Conservation (phyloP, 2,329 filamentous ascomycete genomes). For the Stagonosporopsis tanaceti region DNA sequence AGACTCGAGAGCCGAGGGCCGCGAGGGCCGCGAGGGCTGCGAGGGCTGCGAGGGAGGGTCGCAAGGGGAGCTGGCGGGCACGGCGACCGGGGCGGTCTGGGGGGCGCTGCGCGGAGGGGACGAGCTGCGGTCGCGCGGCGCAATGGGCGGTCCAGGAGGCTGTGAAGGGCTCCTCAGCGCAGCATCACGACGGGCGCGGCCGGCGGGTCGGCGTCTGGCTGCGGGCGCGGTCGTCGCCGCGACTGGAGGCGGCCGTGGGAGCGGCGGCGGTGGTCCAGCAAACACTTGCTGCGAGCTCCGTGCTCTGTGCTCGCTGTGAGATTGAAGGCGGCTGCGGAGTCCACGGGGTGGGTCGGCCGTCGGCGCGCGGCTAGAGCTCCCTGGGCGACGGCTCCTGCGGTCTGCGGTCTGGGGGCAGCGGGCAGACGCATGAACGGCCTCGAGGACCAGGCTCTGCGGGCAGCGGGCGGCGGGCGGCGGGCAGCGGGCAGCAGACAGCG, state of each 20-base stretch:
- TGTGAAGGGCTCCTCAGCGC: slow-evolving; percentile 25
- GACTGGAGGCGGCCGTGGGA: slow-evolving; percentile 1
- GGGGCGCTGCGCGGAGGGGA: slow-evolving; percentile 36
- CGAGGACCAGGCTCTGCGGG: background rate
- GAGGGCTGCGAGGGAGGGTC: background rate
- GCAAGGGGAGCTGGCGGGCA: slow-evolving; percentile 36
- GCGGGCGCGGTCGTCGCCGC: slow-evolving; percentile 3
- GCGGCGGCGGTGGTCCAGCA: slow-evolving; percentile 1
- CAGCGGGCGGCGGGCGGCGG: background rate
- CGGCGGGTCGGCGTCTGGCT: slow-evolving; percentile 16
- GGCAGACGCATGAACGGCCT: slow-evolving; percentile 7
- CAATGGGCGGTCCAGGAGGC: slow-evolving; percentile 29
- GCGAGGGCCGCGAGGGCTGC: background rate
- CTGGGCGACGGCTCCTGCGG: slow-evolving; percentile 8
- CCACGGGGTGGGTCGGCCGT: too few relatives aligned
- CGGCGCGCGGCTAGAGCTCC: background rate
- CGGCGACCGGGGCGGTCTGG: slow-evolving; percentile 34
- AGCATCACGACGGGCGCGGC: slow-evolving; percentile 40
- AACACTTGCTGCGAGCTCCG: background rate
- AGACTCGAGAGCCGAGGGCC: slow-evolving; percentile 30
- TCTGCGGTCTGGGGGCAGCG: background rate
- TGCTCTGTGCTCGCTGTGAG: background rate
- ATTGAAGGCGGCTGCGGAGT: background rate
- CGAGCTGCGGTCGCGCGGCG: slow-evolving; percentile 43
- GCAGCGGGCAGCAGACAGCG: background rate